Conservation (phyloP, 148 eudicot species). For the Persicaria tinctoria region DNA sequence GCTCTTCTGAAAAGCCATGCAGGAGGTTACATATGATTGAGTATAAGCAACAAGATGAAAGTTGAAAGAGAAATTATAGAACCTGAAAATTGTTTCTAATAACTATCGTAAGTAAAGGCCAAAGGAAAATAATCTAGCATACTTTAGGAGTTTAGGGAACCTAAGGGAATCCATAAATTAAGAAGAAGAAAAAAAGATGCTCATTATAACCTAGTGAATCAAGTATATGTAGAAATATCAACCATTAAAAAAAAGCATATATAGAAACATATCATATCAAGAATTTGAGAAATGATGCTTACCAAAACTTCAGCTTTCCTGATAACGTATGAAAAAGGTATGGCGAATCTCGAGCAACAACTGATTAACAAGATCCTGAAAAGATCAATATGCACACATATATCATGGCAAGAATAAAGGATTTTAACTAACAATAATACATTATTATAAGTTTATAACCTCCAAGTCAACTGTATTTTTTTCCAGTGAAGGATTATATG, state of each 20-base stretch:
- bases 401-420: not conserved
- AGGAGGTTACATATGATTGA: not conserved
- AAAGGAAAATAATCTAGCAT: not conserved
- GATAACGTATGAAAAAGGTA: not conserved
- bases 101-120: not conserved
- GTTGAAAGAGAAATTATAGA: not conserved
- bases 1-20: not conserved
- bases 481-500: not conserved
- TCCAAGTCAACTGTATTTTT: not conserved
- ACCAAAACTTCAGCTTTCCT: not conserved
- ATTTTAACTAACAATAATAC: not conserved
- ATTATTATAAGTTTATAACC: not conserved
- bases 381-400: not conserved
- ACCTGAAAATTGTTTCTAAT: not conserved
- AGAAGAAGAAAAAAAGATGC: not conserved
- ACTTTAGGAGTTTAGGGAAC: not conserved
- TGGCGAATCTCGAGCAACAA: not conserved
- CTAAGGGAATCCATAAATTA: not conserved
- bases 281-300: not conserved
- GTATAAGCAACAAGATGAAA: not conserved
- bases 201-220: not conserved
- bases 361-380: not conserved
- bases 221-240: not conserved
- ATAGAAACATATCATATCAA: not conserved
- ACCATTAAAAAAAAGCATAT: not conserved